These are phyloP conservation scores for Plasmopara muralis DNA, from an alignment of 352 stramenopile species.

Conservation along the genomic window DNA sequence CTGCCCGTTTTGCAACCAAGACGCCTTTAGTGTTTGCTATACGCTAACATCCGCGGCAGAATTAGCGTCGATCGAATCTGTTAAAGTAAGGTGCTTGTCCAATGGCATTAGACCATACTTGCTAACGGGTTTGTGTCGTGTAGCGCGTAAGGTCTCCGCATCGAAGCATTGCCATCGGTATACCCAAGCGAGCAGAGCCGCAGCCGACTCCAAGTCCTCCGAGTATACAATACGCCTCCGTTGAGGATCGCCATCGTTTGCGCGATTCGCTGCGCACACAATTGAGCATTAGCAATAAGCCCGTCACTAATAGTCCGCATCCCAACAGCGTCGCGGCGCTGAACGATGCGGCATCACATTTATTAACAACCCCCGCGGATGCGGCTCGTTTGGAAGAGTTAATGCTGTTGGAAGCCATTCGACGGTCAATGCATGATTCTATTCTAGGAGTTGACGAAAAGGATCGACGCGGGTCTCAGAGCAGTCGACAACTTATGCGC, in stretches of 20 bases:
- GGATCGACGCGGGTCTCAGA: constrained; percentile 16
- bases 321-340: constrained; percentile 37
- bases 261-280: constrained; percentile 70
- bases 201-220: constrained; percentile 9
- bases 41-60: constrained; percentile 36
- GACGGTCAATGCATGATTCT: constrained; percentile 66
- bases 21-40: constrained; percentile 55
- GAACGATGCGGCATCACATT: constrained; percentile 27
- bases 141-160: constrained; percentile 25
- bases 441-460: constrained; percentile 34
- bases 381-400: constrained; percentile 63
- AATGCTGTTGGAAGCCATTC: constrained; percentile 80
- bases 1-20: constrained; percentile 78
- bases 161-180: constrained; percentile 31
- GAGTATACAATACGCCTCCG: constrained; percentile 50
- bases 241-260: constrained; percentile 64
- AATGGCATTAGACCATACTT: constrained; percentile 1
- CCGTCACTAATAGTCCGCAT: constrained; percentile 44
- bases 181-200: constrained; percentile 18
- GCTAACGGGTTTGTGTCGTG: constrained; percentile 14
- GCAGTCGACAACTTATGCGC: constrained; percentile 15
- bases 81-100: constrained; percentile 19
- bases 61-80: constrained; percentile 36
- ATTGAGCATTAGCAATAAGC: constrained; percentile 49
- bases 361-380: constrained; percentile 42